These are phyloP conservation scores for Scytalidium sp. DNA, from an alignment of 2,329 filamentous ascomycete genomes.

Conservation along the genomic window DNA sequence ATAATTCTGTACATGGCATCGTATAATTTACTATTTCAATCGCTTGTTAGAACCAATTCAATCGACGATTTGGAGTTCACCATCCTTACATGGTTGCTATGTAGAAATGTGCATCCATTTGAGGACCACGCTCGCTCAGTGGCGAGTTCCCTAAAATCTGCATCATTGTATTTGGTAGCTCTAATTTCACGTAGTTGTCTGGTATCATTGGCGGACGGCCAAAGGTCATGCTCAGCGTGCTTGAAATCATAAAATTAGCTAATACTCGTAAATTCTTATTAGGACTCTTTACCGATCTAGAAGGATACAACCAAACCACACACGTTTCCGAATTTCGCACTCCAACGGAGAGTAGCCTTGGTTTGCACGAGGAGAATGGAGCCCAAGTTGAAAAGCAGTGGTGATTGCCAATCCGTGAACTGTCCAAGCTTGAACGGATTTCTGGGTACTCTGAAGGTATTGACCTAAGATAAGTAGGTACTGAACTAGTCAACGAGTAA, in stretches of 20 bases:
- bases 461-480: conserved; percentile 45
- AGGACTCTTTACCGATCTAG: conserved; percentile 33
- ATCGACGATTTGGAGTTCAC: no score
- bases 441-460: conserved; percentile 51
- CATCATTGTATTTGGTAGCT: conserved; percentile 27
- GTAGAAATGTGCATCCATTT: conserved; percentile 22
- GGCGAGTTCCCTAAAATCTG: not conserved
- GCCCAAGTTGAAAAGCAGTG: conserved; percentile 45
- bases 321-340: conserved; percentile 42
- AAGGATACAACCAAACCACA: conserved; percentile 43
- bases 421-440: conserved; percentile 50
- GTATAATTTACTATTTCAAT: conserved; percentile 28
- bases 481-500: conserved; percentile 32
- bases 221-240: conserved; percentile 47
- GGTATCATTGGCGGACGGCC: conserved; percentile 44
- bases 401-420: conserved; percentile 49
- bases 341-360: conserved; percentile 35
- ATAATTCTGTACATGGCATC: conserved; percentile 33
- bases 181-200: conserved; percentile 37
- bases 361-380: conserved; percentile 40
- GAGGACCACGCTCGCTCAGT: conserved; percentile 5
- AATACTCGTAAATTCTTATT: no score
- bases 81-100: conserved; percentile 22
- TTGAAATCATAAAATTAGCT: no score
- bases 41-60: not conserved